These are phyloP conservation scores for Climacium dendroides DNA, from an alignment of 225 moss, liverwort and hornwort genomes.

Conservation along the genomic window DNA sequence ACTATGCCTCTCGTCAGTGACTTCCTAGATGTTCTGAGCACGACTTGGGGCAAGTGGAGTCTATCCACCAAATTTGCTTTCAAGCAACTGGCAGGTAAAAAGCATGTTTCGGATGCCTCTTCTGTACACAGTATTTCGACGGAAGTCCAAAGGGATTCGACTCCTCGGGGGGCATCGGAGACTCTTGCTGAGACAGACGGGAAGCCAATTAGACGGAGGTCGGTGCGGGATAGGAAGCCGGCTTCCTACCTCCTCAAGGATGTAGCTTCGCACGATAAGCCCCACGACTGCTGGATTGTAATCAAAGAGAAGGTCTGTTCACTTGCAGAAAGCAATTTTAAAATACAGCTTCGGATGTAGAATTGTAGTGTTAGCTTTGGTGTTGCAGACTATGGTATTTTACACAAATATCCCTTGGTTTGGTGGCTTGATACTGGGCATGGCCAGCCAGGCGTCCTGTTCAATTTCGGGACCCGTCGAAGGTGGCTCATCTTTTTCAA, in stretches of 20 bases:
- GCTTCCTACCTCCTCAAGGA: conserved; percentile 13
- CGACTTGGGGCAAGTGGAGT: conserved; percentile 27
- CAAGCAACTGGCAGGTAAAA: conserved; percentile 30
- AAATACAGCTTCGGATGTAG: background rate
- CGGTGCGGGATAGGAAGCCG: background rate
- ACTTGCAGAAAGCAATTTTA: background rate
- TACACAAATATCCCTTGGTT: background rate
- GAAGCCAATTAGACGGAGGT: conserved; percentile 6
- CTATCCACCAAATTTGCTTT: conserved; percentile 25
- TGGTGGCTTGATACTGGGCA: background rate
- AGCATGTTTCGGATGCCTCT: conserved; percentile 9
- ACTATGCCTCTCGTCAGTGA: conserved; percentile 38
- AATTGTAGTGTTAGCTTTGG: background rate
- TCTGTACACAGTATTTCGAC: background rate
- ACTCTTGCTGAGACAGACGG: background rate
- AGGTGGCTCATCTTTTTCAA: background rate
- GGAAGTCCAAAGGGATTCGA: conserved; percentile 7
- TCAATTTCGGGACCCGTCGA: background rate
- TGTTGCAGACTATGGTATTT: background rate
- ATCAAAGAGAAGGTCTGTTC: conserved; percentile 62
- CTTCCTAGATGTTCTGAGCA: conserved; percentile 17
- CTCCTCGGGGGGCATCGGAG: background rate
- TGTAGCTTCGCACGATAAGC: conserved; percentile 52
- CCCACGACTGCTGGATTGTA: conserved; percentile 75
- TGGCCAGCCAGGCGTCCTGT: background rate